Evolutionary conservation across 1,284 basidiomycete species (phyloP), one percentile per base, ranked within the genome.

Genomic region (Chiua sp.): DNA sequence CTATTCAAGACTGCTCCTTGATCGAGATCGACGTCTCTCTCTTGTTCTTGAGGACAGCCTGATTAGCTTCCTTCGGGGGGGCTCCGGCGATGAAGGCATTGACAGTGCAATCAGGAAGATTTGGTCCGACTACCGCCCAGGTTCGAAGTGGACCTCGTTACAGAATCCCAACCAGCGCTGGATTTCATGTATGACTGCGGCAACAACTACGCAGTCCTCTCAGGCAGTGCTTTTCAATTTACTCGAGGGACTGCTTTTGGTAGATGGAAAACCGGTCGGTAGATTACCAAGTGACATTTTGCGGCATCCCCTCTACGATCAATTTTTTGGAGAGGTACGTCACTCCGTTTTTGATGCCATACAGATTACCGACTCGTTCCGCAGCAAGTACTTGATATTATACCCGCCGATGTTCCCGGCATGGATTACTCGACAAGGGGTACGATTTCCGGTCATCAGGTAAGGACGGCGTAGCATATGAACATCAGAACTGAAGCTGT

Each of bases 251-350:
- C 57, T 62, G 13, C 69, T 85, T 4, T 68, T 82, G 6, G 71
- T 83, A 8, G 68, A 79, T 37, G 82, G 81, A 0, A 74, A 74
- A 52, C 71, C 77, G 1, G 56, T 80, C 3, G 76, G 77, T 12
- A 71, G 76, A 33, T 68, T 84, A 22, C 80, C 83, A 0, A 53
- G 35, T 0, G 59, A 63, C 0, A 77, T 82, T 28, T 23, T 69
- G 0, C 35, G 33, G 0, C 75, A 82, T 64, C 42, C 74, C 0
- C 65, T 71, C 0, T 85, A 78, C 50, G 28, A 42, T 2, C 62
- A 72, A 0, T 60, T 82, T 32, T 75, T 78, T 47, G 69, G 67
- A 20, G 28, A 68, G 33, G 78, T 77, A 50, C 22, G 62, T 59
- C 16, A 30, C 3, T 5, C 2, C 11, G n/a, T 44, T 10, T 22